A percentile compares a stretch with the other conserved stretches of the same genome.
These are phyloP conservation scores for Byssothecium circinans DNA, from an alignment of 2,329 filamentous ascomycete species.

Conservation along the genomic window DNA sequence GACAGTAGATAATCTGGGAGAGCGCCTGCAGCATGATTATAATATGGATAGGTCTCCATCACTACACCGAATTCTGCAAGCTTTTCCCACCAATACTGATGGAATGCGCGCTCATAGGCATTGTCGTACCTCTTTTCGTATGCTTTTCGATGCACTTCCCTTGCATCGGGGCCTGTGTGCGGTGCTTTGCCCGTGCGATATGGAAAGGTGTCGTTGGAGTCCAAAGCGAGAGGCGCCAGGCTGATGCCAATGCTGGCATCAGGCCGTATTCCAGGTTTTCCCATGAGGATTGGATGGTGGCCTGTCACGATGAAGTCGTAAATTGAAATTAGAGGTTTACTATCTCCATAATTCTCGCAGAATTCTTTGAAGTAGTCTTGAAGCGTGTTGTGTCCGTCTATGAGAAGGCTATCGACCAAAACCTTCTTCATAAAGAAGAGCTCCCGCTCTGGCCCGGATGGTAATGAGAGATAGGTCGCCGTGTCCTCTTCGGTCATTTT, in stretches of 20 bases:
- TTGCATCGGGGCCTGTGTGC: constrained; percentile 13
- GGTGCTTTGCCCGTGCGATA: constrained; percentile 17
- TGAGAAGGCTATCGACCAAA: constrained; percentile 41
- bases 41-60: constrained; percentile 9
- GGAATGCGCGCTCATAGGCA: constrained; percentile 13
- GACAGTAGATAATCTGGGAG: constrained; percentile 34
- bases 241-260: constrained; percentile 47
- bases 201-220: constrained; percentile 23
- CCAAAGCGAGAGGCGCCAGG: constrained; percentile 19
- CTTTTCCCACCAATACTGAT: constrained; percentile 20
- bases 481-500: constrained; percentile 20
- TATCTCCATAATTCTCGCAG: constrained; percentile 32
- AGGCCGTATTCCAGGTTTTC: constrained; percentile 43
- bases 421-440: constrained; percentile 40
- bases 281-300: constrained; percentile 26
- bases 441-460: constrained; percentile 29
- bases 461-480: constrained; percentile 25
- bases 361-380: constrained; percentile 34
- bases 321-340: constrained; percentile 48
- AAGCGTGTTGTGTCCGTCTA: constrained; percentile 36
- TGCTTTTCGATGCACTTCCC: constrained; percentile 13
- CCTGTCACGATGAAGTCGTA: constrained; percentile 47
- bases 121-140: constrained; percentile 8
- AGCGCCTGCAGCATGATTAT: constrained; percentile 20
- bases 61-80: constrained; percentile 16